Percentiles rank a stretch among this genome's conserved stretches.
Conservation (phyloP, 257 asterid species). For the Solanum appendiculatum region DNA sequence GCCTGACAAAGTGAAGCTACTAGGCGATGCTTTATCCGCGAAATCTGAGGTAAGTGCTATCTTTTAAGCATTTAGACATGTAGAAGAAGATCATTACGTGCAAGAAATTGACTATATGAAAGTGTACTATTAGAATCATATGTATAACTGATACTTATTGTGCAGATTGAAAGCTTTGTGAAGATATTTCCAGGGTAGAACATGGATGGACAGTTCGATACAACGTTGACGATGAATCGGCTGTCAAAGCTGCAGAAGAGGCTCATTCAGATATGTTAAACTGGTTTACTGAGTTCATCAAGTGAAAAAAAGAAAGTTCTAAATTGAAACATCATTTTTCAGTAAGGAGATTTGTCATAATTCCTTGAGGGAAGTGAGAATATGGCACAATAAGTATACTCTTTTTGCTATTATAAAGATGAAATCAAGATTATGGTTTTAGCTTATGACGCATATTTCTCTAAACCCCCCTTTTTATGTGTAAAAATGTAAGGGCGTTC, state of each 20-base stretch:
- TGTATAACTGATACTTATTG: too few relatives aligned
- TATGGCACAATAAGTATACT: background rate
- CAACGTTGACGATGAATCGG: conserved; percentile 31
- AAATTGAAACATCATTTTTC: background rate
- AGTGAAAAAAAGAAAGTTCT: conserved; percentile 6
- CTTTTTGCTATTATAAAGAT: background rate
- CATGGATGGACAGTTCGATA: conserved; percentile 64
- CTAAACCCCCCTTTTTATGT: background rate
- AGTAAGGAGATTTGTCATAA: background rate
- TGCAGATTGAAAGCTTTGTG: conserved; percentile 53
- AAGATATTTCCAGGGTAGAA: conserved; percentile 46
- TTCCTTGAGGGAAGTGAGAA: background rate
- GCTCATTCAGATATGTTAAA: conserved; percentile 46
- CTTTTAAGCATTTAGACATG: background rate
- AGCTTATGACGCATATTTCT: background rate
- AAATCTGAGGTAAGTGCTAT: conserved; percentile 26
- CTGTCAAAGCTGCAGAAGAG: conserved; percentile 44
- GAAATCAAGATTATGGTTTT: background rate
- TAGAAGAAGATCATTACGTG: too few relatives aligned
- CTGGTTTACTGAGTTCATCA: conserved; percentile 44
- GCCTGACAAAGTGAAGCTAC: conserved; percentile 27
- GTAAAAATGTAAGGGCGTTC: background rate
- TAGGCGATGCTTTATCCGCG: conserved; percentile 29
- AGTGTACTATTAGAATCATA: too few relatives aligned
- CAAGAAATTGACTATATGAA: too few relatives aligned